phyloP scores from a whole-genome alignment of 108 stramenopile genomes.

The Aurantiochytrium sp. region DNA sequence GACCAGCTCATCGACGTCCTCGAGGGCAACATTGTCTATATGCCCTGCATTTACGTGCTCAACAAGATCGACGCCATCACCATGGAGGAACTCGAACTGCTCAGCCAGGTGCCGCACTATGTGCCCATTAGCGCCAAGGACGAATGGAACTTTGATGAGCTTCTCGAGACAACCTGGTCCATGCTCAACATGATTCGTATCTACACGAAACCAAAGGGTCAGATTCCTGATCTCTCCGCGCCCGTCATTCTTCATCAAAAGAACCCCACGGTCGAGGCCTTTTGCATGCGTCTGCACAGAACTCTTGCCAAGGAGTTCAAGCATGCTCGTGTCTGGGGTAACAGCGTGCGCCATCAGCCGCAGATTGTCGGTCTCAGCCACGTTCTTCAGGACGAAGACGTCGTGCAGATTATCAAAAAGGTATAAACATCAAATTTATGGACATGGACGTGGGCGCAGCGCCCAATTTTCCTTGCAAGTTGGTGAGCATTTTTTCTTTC shows the following conservation, averaged over 20 bases:
- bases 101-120: conserved; percentile 93
- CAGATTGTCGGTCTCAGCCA: conserved; percentile 94
- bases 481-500: no score
- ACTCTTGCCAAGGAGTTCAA: conserved; percentile 69
- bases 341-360: conserved; percentile 88
- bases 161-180: conserved; percentile 85
- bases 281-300: conserved; percentile 87
- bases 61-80: conserved; percentile 84
- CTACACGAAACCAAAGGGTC: conserved; percentile 97
- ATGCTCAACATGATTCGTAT: conserved; percentile 88
- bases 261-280: conserved; percentile 86
- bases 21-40: conserved; percentile 75
- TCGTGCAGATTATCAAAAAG: conserved; percentile 76
- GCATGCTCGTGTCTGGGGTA: conserved; percentile 92
- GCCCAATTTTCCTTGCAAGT: no score
- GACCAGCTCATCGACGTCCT: conserved; percentile 92
- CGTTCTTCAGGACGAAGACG: conserved; percentile 84
- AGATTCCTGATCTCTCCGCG: conserved; percentile 90
- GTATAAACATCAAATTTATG: not conserved
- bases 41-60: conserved; percentile 77
- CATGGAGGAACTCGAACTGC: conserved; percentile 94
- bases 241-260: conserved; percentile 93
- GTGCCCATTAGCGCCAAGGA: conserved; percentile 83
- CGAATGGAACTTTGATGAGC: conserved; percentile 91
- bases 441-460: no score